Percentiles rank a stretch among this genome's conserved stretches.
Evolutionary conservation across 164 flowering plant species (phyloP).

Genomic region (Nymphaea colorata): DNA sequence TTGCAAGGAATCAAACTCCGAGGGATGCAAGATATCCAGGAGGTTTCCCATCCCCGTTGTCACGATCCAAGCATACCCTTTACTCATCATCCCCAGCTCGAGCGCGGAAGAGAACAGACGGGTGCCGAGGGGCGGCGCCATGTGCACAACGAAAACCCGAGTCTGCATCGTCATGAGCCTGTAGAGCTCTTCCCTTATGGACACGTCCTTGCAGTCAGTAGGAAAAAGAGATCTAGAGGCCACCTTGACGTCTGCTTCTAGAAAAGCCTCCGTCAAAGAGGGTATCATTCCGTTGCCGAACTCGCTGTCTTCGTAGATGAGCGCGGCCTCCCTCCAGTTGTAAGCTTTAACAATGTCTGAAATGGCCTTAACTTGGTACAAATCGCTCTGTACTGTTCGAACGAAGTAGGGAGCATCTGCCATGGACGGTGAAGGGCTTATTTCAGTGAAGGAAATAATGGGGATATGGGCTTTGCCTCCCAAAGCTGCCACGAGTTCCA

Average conservation of each 20-base stretch:
- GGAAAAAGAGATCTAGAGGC: constrained; percentile 10
- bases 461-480: constrained; percentile 17
- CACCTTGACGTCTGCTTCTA: constrained; percentile 4
- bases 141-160: constrained; percentile 17
- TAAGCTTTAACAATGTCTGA: constrained; percentile 9
- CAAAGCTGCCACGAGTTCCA: constrained; percentile 7
- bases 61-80: constrained; percentile 15
- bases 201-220: constrained; percentile 3
- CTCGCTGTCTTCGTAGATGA: constrained; percentile 13
- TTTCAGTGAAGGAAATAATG: constrained; percentile 15
- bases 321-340: constrained; percentile 14
- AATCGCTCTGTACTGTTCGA: constrained; percentile 9
- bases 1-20: constrained; percentile 15
- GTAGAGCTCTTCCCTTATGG: constrained; percentile 12
- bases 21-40: constrained; percentile 8
- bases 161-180: constrained; percentile 16
- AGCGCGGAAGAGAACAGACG: constrained; percentile 9
- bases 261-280: constrained; percentile 11
- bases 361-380: constrained; percentile 11
- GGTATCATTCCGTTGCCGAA: constrained; percentile 14
- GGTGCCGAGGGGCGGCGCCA: constrained; percentile 4
- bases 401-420: constrained; percentile 13
- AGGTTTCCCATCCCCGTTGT: constrained; percentile 11
- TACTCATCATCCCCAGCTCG: constrained; percentile 15
- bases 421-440: constrained; percentile 13